Conservation (phyloP, 2,329 filamentous ascomycete genomes). For the Calonectria honghensis region DNA sequence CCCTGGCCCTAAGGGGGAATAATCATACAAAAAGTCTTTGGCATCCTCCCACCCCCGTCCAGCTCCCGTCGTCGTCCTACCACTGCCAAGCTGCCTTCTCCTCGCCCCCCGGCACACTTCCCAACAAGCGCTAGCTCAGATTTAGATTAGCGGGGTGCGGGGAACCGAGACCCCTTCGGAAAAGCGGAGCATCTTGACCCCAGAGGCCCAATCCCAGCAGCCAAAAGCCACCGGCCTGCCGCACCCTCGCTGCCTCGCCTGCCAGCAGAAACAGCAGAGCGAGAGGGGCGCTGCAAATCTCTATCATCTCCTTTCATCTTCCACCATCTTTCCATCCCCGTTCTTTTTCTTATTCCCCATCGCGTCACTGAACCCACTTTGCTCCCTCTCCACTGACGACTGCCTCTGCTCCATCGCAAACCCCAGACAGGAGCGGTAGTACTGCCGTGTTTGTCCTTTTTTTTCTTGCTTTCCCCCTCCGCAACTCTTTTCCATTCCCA, state of each 20-base stretch:
- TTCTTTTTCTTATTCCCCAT: conserved; percentile 40
- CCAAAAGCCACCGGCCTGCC: conserved; percentile 25
- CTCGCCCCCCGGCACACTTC: conserved; percentile 26
- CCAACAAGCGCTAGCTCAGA: conserved; percentile 47
- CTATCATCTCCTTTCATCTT: conserved; percentile 47
- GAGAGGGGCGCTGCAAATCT: conserved; percentile 51
- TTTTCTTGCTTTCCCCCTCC: background rate
- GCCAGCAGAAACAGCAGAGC: conserved; percentile 28
- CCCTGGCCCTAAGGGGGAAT: background rate
- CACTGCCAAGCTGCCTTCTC: conserved; percentile 31
- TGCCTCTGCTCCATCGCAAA: conserved; percentile 29
- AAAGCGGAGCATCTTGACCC: conserved; percentile 53
- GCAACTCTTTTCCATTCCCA: background rate
- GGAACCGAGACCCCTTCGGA: conserved; percentile 53
- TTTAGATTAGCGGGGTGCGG: conserved; percentile 53
- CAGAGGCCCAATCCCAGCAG: conserved; percentile 37
- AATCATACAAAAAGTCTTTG: conserved; percentile 19
- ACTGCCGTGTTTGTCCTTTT: conserved; percentile 30
- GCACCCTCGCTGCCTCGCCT: conserved; percentile 37
- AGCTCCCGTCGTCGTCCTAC: background rate
- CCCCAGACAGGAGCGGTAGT: conserved; percentile 34
- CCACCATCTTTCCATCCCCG: conserved; percentile 40
- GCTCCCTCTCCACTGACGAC: conserved; percentile 33
- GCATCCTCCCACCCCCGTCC: conserved; percentile 4
- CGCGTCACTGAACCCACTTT: conserved; percentile 42